Base-by-base conservation (phyloP, 768 basidiomycete genomes). In the Mycena indigotica region DNA sequence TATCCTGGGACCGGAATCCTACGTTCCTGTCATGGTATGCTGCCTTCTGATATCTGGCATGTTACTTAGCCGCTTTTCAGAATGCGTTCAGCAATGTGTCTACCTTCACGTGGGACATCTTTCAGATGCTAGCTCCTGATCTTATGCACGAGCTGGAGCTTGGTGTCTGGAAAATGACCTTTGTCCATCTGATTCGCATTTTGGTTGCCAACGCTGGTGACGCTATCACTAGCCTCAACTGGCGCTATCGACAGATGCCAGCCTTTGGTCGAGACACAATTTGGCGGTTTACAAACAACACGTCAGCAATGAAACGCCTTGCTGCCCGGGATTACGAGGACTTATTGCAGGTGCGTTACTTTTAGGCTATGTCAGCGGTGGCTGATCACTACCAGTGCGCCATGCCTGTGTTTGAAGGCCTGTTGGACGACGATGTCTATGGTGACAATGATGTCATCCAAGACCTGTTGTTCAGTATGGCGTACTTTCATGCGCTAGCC, bases 241-340 rank as follows among this genome's bases (percentile, higher is more conserved):
- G 15, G 8, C 15, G 41, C 15, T 35, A 35, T 44, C 32, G 32
- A 8, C 32, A 17, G 8, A 17, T 35, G 8, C 32, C 32, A 17
- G 17, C 32, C 10, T 35, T 35, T 17, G 32, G 32, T 17, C 32
- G 32, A 35, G 17, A 8, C 10, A 35, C 32, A 8, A 35, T 77
- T 12, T 64, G 69, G 0, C 58, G 57, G 6, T 77, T 78, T 53
- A 41, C 60, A 2, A 29, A 52, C 1, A 72, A 73, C 49, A 57
- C 69, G 0, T 66, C 71, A 0, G 66, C 69, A 17, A 65, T 73
- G 61, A 68, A 69, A 40, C 61, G 73, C 13, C 50, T 69, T 3
- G 67, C 70, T 2, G 77, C 71, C 1, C 58, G 68, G 0, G 68
- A 77, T 35, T 77, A 68, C 29, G 72, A 77, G 49, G 73, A 77